A percentile compares a stretch with the other conserved stretches of the same genome.
These are phyloP conservation scores for Aspergillus panamensis DNA, from an alignment of 495 filamentous ascomycete genomes.

Conservation along the genomic window DNA sequence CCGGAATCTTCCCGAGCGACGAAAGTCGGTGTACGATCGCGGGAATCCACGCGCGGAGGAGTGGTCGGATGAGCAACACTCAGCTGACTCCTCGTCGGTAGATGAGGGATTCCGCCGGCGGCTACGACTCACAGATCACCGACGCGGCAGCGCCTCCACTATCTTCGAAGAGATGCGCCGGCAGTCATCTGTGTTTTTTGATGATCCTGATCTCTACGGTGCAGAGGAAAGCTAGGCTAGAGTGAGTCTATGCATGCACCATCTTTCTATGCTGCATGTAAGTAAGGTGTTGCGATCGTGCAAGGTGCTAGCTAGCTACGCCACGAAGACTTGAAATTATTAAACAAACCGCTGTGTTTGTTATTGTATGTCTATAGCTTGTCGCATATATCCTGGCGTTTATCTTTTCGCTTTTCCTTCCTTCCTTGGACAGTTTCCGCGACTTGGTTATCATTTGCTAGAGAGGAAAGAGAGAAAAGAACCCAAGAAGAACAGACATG, in stretches of 20 bases:
- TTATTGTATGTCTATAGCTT: neutral
- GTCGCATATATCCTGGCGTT: no score
- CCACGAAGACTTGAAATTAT: neutral
- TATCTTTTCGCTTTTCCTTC: no score
- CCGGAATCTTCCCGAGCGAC: slow-evolving; percentile 33
- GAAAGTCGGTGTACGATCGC: slow-evolving; percentile 22
- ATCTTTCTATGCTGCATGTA: neutral
- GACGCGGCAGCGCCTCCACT: slow-evolving; percentile 31
- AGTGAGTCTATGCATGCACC: neutral
- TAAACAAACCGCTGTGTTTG: neutral
- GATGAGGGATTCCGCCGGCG: slow-evolving; percentile 28
- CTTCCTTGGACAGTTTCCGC: no score
- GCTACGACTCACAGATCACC: slow-evolving; percentile 21
- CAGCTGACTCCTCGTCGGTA: slow-evolving; percentile 22
- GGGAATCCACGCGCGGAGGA: slow-evolving; percentile 18
- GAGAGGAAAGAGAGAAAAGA: no score
- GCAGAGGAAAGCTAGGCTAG: slow-evolving; percentile 20
- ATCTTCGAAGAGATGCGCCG: slow-evolving; percentile 57
- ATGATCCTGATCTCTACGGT: slow-evolving; percentile 47
- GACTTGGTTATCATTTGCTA: no score
- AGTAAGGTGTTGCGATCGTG: neutral
- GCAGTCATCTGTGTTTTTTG: slow-evolving; percentile 61
- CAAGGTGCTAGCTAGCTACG: neutral
- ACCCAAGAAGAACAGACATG: neutral
- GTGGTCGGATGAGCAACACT: slow-evolving; percentile 8